These are phyloP conservation scores for Penicillium frequentans DNA, from an alignment of 2,329 filamentous ascomycete genomes.

Conservation along the genomic window DNA sequence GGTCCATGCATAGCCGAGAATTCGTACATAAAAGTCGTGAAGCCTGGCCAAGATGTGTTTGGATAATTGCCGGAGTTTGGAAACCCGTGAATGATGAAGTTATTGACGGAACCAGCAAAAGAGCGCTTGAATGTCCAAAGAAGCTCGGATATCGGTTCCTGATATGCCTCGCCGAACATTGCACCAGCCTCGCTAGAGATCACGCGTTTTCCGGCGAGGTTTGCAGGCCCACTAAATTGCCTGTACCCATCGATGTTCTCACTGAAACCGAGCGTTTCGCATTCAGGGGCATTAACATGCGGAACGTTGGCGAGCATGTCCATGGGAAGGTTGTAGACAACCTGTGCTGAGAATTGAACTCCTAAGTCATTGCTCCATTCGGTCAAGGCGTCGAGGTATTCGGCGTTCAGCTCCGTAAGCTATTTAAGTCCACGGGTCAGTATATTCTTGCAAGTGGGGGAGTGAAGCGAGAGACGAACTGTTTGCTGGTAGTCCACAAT, in stretches of 20 bases:
- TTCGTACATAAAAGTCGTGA: slow-evolving; percentile 44
- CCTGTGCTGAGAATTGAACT: slow-evolving; percentile 41
- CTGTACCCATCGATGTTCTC: slow-evolving; percentile 42
- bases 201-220: slow-evolving; percentile 39
- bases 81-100: slow-evolving; percentile 48
- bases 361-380: slow-evolving; percentile 35
- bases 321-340: slow-evolving; percentile 44
- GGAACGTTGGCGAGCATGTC: slow-evolving; percentile 45
- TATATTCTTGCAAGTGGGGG: not conserved
- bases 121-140: slow-evolving; percentile 41
- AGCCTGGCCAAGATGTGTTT: slow-evolving; percentile 51
- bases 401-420: slow-evolving; percentile 1
- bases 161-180: slow-evolving; percentile 22
- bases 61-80: slow-evolving; percentile 44
- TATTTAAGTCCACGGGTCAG: not conserved
- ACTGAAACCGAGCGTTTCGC: slow-evolving; percentile 40
- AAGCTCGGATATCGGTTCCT: slow-evolving; percentile 28
- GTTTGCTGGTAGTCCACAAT: slow-evolving; percentile 2
- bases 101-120: slow-evolving; percentile 44
- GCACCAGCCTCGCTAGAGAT: slow-evolving; percentile 45
- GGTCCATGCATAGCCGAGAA: slow-evolving; percentile 36
- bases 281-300: slow-evolving; percentile 42
- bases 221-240: slow-evolving; percentile 42
- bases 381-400: slow-evolving; percentile 32
- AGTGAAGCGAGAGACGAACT: not conserved